Evolutionary conservation across 495 filamentous ascomycete genomes (phyloP), one percentile per base, ranked within the genome.

Genomic region (Platismatia glauca): DNA sequence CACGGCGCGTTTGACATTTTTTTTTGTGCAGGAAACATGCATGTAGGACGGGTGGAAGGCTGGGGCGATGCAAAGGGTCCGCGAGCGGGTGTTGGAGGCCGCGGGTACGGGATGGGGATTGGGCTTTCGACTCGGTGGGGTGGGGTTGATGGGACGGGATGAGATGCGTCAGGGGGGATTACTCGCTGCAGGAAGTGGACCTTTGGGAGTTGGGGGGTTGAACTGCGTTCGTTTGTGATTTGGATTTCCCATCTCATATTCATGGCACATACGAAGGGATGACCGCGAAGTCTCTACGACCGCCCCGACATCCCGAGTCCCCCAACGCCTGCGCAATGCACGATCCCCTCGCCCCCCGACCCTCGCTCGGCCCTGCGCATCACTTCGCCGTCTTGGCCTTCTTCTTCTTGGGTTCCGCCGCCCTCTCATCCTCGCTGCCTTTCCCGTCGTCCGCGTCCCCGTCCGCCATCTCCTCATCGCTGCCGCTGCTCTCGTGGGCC

Each of bases 401-500:
- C 81, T 88, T 89, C 79, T 84, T 87, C 31, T 85, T 85, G 67
- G 84, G 76, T 67, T 79, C 77, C 24, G 77, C 81, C 50, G 74
- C 77, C 29, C 66, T 71, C 9, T 71, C 71, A 34, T 66, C 68
- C 22, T 64, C 64, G 29, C 43, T 53, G 38, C 57, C 65, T 66
- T 69, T 38, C 69, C 72, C 22, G 65, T 71, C 50, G 3, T 74
- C 83, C 53, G 74, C 81, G 4, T 74, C 83, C 53, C 74, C 81
- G 4, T 76, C 84, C 71, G 83, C 84, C 16, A 72, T 81, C 82
- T 85, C 85, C 65, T 85, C 84, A 7, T 71, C 82, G 41, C 84
- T 87, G 57, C 81, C 91, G 60, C 86, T 89, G 69, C 89, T 96
- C 74, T 94, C 88, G 69, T 96, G 93, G 35, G 82, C 86, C 52